A percentile compares a stretch with the other conserved stretches of the same genome.
Conservation (phyloP, 768 basidiomycete species). For the Russula emetica region DNA sequence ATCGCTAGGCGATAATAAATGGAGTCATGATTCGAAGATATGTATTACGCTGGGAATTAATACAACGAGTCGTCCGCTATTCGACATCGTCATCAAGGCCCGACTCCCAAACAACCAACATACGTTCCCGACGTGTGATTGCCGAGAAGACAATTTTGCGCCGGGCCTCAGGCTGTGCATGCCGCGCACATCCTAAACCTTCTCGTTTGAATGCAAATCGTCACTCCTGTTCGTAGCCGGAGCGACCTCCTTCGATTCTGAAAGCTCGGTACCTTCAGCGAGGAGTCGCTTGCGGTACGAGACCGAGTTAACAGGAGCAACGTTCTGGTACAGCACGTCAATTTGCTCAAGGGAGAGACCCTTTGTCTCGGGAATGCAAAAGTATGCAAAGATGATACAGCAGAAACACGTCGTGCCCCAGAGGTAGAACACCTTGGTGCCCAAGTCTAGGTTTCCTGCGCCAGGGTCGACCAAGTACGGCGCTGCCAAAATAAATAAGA, state of each 20-base stretch:
- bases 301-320: constrained; percentile 49
- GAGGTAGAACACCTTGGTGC: constrained; percentile 81
- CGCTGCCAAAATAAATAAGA: constrained; percentile 30
- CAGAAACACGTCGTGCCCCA: constrained; percentile 68
- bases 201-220: constrained; percentile 6
- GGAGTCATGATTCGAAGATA: too few relatives aligned
- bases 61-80: constrained; percentile 7
- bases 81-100: neutral
- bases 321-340: constrained; percentile 71
- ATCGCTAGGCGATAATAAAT: too few relatives aligned
- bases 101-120: too few relatives aligned
- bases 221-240: neutral
- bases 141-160: neutral
- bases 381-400: constrained; percentile 72
- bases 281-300: constrained; percentile 34
- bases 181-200: constrained; percentile 4
- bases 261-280: constrained; percentile 4
- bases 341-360: constrained; percentile 83
- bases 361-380: constrained; percentile 80
- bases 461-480: constrained; percentile 47
- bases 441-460: constrained; percentile 50
- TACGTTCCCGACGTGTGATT: neutral
- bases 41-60: neutral
- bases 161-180: neutral
- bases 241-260: neutral